phyloP scores from a whole-genome alignment of 1,139 yeast species.

The Oligophagozyma castellii region DNA sequence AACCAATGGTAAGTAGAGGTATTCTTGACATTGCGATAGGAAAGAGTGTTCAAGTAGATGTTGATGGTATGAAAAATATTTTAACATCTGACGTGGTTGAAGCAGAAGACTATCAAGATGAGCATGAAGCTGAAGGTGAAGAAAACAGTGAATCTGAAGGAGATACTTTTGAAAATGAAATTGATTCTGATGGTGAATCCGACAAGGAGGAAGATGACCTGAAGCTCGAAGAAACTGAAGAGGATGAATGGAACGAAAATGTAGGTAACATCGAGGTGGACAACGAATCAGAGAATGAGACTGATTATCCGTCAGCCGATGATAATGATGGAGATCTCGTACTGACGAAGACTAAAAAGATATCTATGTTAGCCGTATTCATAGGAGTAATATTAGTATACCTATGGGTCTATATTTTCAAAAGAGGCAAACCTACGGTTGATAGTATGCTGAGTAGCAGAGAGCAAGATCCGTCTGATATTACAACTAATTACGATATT shows the following conservation, averaged over 20 bases:
- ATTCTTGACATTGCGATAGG: slow-evolving; percentile 36
- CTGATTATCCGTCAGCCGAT: slow-evolving; percentile 7
- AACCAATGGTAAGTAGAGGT: slow-evolving; percentile 57
- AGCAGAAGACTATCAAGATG: not conserved
- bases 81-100: slow-evolving; percentile 6
- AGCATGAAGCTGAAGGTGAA: slow-evolving; percentile 4
- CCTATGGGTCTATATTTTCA: slow-evolving; percentile 8
- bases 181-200: slow-evolving; percentile 1
- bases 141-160: slow-evolving; percentile 3
- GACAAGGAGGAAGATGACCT: slow-evolving; percentile 4
- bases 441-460: slow-evolving; percentile 19
- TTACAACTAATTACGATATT: no score
- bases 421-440: slow-evolving; percentile 7
- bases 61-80: slow-evolving; percentile 7
- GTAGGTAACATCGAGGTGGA: slow-evolving; percentile 7
- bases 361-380: slow-evolving; percentile 8
- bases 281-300: slow-evolving; percentile 5
- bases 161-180: slow-evolving; percentile 2
- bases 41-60: slow-evolving; percentile 9
- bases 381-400: slow-evolving; percentile 11
- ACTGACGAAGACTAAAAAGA: not conserved
- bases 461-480: no score
- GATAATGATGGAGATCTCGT: slow-evolving; percentile 6
- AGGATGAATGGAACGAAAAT: slow-evolving; percentile 6
- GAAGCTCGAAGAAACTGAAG: slow-evolving; percentile 3